Percentiles rank a stretch among this genome's conserved stretches.
Evolutionary conservation across 768 basidiomycete species (phyloP).

Genomic region (Thelephora ganbajun): DNA sequence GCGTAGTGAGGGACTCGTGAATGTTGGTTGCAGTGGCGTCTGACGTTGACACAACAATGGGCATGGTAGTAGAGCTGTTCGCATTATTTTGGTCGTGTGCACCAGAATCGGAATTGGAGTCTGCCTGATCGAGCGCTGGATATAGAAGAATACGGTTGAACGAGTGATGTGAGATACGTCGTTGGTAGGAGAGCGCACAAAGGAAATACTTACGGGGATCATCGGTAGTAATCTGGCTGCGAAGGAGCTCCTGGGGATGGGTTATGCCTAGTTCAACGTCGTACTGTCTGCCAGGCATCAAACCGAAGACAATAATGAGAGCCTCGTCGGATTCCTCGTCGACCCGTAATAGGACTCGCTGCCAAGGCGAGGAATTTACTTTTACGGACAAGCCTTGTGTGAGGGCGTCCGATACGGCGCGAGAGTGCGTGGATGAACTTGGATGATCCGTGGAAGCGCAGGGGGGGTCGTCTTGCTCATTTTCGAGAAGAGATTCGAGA

Average conservation of each 20-base stretch:
- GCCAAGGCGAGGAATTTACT: constrained; percentile 70
- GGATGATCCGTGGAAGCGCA: constrained; percentile 19
- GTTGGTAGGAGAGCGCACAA: not conserved
- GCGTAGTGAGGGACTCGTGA: constrained; percentile 12
- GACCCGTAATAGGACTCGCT: constrained; percentile 63
- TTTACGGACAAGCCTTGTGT: constrained; percentile 66
- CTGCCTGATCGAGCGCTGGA: too few relatives aligned
- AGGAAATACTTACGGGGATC: not conserved
- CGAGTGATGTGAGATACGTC: not conserved
- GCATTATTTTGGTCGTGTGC: constrained; percentile 1
- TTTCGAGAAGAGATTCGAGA: constrained; percentile 24
- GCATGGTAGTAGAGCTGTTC: not conserved
- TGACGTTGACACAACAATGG: constrained; percentile 10
- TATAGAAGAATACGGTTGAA: constrained; percentile 1
- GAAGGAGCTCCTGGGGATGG: constrained; percentile 40
- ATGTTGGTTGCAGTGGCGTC: constrained; percentile 10
- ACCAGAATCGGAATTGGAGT: too few relatives aligned
- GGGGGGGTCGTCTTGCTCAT: constrained; percentile 23
- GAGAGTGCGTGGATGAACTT: constrained; percentile 8
- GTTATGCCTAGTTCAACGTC: constrained; percentile 77
- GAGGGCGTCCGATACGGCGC: constrained; percentile 50
- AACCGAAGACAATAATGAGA: constrained; percentile 79
- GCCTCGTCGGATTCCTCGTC: constrained; percentile 78
- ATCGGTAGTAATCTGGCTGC: constrained; percentile 54
- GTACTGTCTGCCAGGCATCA: constrained; percentile 81